phyloP scores from a whole-genome alignment of 371 early-diverging fungal genomes.

The Nosema granulosis region DNA sequence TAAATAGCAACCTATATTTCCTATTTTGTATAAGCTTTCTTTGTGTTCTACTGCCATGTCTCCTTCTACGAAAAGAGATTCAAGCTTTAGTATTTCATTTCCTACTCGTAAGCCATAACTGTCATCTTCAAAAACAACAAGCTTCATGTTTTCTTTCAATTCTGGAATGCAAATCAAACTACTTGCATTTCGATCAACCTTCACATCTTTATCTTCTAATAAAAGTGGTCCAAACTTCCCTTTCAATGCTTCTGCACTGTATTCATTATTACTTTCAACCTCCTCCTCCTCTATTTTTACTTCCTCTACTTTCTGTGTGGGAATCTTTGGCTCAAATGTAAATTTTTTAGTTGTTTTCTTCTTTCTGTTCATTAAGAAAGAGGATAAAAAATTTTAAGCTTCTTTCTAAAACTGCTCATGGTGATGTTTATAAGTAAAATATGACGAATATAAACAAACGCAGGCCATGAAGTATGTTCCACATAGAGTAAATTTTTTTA shows the following conservation, averaged over 20 bases:
- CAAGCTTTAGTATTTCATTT: not conserved
- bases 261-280: not conserved
- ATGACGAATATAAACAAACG: too few relatives aligned
- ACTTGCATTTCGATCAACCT: slow-evolving; percentile 4
- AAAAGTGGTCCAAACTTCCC: slow-evolving; percentile 1
- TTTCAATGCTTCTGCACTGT: not conserved
- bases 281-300: slow-evolving; percentile 19
- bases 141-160: not conserved
- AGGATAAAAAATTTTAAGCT: too few relatives aligned
- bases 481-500: too few relatives aligned
- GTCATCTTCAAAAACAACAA: slow-evolving; percentile 36
- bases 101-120: slow-evolving; percentile 26
- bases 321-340: slow-evolving; percentile 40
- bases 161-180: slow-evolving; percentile 21
- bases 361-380: slow-evolving; percentile 43
- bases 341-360: slow-evolving; percentile 28
- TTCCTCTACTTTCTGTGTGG: slow-evolving; percentile 21
- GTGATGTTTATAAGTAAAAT: too few relatives aligned
- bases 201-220: not conserved
- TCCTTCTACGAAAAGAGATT: slow-evolving; percentile 1
- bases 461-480: too few relatives aligned
- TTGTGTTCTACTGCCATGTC: slow-evolving; percentile 13
- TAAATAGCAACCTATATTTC: slow-evolving; percentile 3
- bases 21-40: slow-evolving; percentile 11
- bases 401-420: too few relatives aligned